Evolutionary conservation across 2,329 filamentous ascomycete genomes (phyloP).

Genomic region (Neonectria magnoliae): DNA sequence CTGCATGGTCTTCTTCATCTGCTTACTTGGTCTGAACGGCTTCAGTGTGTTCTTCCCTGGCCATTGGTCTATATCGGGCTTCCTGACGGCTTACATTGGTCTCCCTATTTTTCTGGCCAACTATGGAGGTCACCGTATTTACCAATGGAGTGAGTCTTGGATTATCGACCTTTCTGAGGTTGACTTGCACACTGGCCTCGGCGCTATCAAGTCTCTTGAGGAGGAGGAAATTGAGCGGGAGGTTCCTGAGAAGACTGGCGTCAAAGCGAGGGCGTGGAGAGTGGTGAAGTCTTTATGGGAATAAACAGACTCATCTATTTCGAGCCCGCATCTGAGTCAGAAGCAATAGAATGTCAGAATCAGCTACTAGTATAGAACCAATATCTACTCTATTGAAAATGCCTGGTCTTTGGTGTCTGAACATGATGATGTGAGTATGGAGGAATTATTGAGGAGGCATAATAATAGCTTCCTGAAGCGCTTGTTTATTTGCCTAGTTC

Average conservation of each 20-base stretch:
- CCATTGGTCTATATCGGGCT: conserved; percentile 64
- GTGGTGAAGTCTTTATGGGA: conserved; percentile 9
- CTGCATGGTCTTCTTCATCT: conserved; percentile 60
- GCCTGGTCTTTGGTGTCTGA: neutral
- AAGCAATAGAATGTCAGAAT: neutral
- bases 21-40: conserved; percentile 69
- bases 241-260: neutral
- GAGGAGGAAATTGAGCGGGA: conserved; percentile 5
- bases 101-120: conserved; percentile 69
- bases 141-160: conserved; percentile 13
- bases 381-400: neutral
- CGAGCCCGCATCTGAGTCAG: neutral
- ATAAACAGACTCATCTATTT: neutral
- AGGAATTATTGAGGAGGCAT: too few species aligned
- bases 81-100: conserved; percentile 73
- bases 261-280: conserved; percentile 4
- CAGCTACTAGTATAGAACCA: neutral
- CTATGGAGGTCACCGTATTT: conserved; percentile 48
- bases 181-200: conserved; percentile 11
- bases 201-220: conserved; percentile 6
- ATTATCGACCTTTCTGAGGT: conserved; percentile 4
- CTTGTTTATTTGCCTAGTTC: too few species aligned
- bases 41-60: conserved; percentile 71
- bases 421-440: neutral
- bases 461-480: too few species aligned